These are phyloP conservation scores for Bauhinia variegata DNA, from an alignment of 306 rosid genomes.

Conservation along the genomic window DNA sequence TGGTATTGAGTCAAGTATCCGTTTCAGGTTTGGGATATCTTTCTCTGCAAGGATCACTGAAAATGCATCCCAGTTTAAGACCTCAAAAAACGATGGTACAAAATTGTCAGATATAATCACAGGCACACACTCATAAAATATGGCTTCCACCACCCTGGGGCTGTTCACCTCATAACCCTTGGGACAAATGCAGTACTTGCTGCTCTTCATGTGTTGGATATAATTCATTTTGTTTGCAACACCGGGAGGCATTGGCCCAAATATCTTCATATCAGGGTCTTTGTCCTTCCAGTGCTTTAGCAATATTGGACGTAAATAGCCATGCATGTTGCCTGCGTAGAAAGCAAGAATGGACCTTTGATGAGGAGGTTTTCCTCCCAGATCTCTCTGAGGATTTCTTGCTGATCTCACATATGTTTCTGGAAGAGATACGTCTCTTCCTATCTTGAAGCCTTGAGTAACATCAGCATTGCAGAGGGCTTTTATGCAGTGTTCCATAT, in stretches of 20 bases:
- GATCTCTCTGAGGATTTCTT: constrained; percentile 74
- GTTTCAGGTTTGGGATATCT: constrained; percentile 75
- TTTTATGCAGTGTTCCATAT: constrained; percentile 92
- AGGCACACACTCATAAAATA: constrained; percentile 88
- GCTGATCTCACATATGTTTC: constrained; percentile 79
- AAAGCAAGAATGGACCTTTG: constrained; percentile 74
- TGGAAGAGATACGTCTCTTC: constrained; percentile 88
- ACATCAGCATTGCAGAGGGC: constrained; percentile 95
- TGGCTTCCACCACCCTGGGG: constrained; percentile 86
- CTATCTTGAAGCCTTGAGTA: constrained; percentile 82
- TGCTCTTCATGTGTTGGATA: constrained; percentile 86
- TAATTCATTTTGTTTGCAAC: constrained; percentile 82
- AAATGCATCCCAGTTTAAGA: constrained; percentile 85
- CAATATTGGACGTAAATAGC: constrained; percentile 74
- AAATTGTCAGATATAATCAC: constrained; percentile 97
- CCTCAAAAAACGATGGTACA: constrained; percentile 93
- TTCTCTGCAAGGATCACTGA: constrained; percentile 82
- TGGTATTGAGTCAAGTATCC: constrained; percentile 68
- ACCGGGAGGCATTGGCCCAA: constrained; percentile 82
- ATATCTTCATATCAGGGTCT: constrained; percentile 79
- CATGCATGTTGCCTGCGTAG: constrained; percentile 87
- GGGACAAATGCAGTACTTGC: constrained; percentile 94
- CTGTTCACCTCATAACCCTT: constrained; percentile 96
- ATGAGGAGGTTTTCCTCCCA: constrained; percentile 81
- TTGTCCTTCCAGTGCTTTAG: constrained; percentile 85